Conservation (phyloP, 2,329 filamentous ascomycete species). For the Cytospora chrysosperma region DNA sequence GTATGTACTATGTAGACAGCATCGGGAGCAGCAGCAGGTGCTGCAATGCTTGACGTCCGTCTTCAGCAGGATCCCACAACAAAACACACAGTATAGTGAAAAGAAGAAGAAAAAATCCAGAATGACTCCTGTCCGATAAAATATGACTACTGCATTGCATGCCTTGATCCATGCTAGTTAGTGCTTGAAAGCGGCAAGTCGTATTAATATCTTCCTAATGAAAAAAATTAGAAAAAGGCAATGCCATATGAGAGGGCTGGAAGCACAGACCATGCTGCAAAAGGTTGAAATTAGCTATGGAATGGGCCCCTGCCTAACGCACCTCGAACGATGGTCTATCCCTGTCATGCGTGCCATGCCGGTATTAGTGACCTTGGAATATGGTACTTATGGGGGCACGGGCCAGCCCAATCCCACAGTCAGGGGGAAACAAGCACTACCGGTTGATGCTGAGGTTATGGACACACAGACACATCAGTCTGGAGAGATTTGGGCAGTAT, state of each 20-base stretch:
- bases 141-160: too few relatives aligned
- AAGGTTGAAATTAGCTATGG: conserved; percentile 24
- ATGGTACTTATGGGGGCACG: background rate
- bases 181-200: background rate
- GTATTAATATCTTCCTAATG: background rate
- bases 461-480: background rate
- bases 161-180: background rate
- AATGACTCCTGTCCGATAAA: too few relatives aligned
- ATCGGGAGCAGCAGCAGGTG: background rate
- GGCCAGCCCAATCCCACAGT: background rate
- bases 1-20: background rate
- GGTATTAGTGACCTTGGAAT: conserved; percentile 17
- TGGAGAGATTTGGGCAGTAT: background rate
- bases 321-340: conserved; percentile 7
- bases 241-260: background rate
- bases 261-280: conserved; percentile 18
- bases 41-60: background rate
- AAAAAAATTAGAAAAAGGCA: background rate
- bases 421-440: background rate
- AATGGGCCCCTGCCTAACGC: conserved; percentile 14
- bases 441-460: background rate
- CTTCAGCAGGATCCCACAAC: background rate
- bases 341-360: conserved; percentile 16
- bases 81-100: too few relatives aligned
- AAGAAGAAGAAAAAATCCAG: too few relatives aligned